Evolutionary conservation across 2,329 filamentous ascomycete genomes (phyloP), one percentile per base, ranked within the genome.

Genomic region (Pseudogymnoascus sp.): DNA sequence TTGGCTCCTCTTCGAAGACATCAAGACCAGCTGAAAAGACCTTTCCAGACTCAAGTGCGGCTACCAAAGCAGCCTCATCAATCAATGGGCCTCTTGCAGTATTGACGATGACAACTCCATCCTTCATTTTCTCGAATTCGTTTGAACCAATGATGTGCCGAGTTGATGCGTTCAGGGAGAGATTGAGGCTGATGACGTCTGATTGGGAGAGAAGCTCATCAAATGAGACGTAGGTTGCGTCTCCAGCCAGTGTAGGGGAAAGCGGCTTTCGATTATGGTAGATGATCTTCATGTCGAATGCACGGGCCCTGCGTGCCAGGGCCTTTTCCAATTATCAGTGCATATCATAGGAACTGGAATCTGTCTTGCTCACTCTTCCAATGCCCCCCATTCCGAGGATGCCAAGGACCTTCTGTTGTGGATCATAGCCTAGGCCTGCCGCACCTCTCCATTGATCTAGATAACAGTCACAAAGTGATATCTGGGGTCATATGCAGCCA

Each of bases 361-460:
- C 16, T 11, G 6, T n/a, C 39, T 36, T 26, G 16, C 36, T 31
- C 63, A 68, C 66, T 39, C 63, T 34, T 0, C 90, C 90, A 66
- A 93, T 93, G 3, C 90, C 88, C n/a, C 90, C 90, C 89, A 93
- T 93, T 3, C 90, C 90, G 31, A 93, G 74, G 65, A 95, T 90
- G 0, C 90, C 90, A 7, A 95, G 79, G 0, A 85, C 77, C 74
- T 93, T 93, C 36, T 87, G 88, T 71, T 88, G 79, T 1, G 89
- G 89, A 71, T 93, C 89, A 72, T 89, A 65, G 5, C 67, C 67
- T 23, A 67, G 31, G 16, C 31, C 42, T 34, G 47, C 36, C 31
- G 51, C 57, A 34, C 62, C 62, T 23, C 84, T 80, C 88, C 88
- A 93, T 34, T 63, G 18, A 51, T 45, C 61, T 60, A 60, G 12